Conservation (phyloP, 805 yeast species). For the Dipodascus geniculatus region DNA sequence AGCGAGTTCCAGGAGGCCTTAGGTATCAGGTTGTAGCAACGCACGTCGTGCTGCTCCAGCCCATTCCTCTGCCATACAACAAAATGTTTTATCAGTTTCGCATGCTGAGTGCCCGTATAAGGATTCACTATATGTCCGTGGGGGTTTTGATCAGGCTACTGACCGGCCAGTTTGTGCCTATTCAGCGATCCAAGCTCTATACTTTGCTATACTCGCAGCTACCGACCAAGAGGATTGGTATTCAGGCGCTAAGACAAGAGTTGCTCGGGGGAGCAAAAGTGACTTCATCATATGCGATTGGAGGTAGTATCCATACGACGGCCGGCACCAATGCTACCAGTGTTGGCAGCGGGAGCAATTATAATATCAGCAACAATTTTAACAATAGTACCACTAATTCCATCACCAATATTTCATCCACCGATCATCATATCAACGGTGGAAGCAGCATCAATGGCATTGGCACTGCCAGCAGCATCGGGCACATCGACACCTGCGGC, state of each 20-base stretch:
- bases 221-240: constrained; percentile 31
- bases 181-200: constrained; percentile 40
- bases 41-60: constrained; percentile 22
- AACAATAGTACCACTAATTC: not conserved
- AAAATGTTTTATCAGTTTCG: constrained; percentile 40
- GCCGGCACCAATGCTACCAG: not conserved
- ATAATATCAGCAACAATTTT: not conserved
- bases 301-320: no score
- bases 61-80: constrained; percentile 34
- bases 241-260: constrained; percentile 5
- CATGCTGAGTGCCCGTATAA: constrained; percentile 30
- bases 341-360: not conserved
- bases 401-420: no score
- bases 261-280: constrained; percentile 9
- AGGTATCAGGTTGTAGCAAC: constrained; percentile 10
- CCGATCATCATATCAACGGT: no score
- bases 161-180: constrained; percentile 35
- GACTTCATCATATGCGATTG: no score
- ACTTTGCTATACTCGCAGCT: constrained; percentile 40
- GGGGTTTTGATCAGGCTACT: constrained; percentile 30
- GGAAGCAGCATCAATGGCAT: no score
- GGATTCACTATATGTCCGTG: constrained; percentile 32
- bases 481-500: not conserved
- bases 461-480: no score
- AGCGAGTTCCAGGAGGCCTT: constrained; percentile 54